Base-by-base conservation (phyloP, 2,329 filamentous ascomycete species). In the Hirsutella rhossiliensis region DNA sequence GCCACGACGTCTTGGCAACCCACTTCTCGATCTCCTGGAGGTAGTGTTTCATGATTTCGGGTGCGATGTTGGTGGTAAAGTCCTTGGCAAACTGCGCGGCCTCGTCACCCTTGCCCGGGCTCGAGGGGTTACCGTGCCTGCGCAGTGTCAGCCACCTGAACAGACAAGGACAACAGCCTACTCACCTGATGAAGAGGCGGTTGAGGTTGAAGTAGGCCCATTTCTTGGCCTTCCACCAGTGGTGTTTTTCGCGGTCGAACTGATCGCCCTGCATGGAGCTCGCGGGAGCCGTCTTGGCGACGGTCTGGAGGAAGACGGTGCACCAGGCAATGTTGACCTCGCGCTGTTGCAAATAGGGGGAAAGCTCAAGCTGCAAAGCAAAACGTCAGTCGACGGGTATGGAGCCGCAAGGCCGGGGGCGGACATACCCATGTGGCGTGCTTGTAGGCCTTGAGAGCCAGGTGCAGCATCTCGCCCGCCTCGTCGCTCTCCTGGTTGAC, bases 171-270 rank as follows among this genome's bases (percentile, higher is more conserved):
- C 19, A 17, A 17, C 12, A 6, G 13, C 11, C 37, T 12, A 49
- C 73, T 48, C 68, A 90, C 85, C 87, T 78, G 54, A 97, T 89
- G 59, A 92, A 98, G 17, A 98, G 77, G 49, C 92, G 79, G 68
- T 98, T 98, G 54, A 98, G 68, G 64, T 97, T 97, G 58, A 92
- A 94, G 65, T 96, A 98, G 13, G 90, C 85, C 92, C 92, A 97
- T 67, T 98, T 98, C 80, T 97, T 97, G 50, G 89, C 86, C 72
- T 97, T 98, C 90, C 90, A 98, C 90, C 92, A 98, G 63, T 96
- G 88, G 61, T 95, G 89, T 56, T 83, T 78, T 65, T 97, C 92
- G 46, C 92, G 80, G 59, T 97, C 90, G 46, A 87, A 80, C 43
- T 83, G 68, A 47, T 81, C 87, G 48, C 86, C 86, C 47, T 94